Evolutionary conservation across 1,139 yeast species (phyloP), one percentile per base, ranked within the genome.

Genomic region (Sugiyamaella grinbergsii): DNA sequence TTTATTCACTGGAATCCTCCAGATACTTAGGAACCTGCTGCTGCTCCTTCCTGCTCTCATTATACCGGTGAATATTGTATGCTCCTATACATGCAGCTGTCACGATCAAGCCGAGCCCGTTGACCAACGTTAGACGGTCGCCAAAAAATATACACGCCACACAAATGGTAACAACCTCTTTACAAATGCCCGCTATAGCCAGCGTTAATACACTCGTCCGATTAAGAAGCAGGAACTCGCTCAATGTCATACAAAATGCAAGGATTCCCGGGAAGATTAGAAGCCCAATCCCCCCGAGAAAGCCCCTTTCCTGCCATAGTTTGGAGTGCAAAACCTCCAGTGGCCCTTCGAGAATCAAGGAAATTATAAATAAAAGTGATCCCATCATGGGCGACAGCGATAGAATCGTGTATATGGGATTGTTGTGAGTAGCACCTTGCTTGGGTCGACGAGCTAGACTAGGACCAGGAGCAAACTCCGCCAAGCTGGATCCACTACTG

Each of bases 151-250:
- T 55, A 50, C 85, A 76, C 22, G 95, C 83, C 1, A 85, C 74
- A 29, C 82, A 65, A 41, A 93, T 88, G 0, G 98, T 93, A 47
- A 91, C 73, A 6, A 93, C 74, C 67, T 93, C 98, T 66, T 93
- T 93, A 64, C 91, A 86, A 28, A 93, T 87, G 1, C 98, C 98
- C 0, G 95, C 96, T 32, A 93, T 81, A 3, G 94, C 83, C 34
- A 93, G 71, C 0, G 98, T 91, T 34, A 90, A 76, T 11, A 94
- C 93, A 52, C 88, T 88, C 0, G 97, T 88, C 45, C 85, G 80
- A 51, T 87, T 83, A 45, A 93, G 74, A 13, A 93, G 79, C 56
- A 86, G 82, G 69, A 88, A 93, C 67, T 93, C 98, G 60, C 94
- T 82, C 32, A 89, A 70, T 0, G 97, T 93, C 94, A 93, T 86